Base-by-base conservation (phyloP, 768 basidiomycete genomes). In the Boletales sp. region DNA sequence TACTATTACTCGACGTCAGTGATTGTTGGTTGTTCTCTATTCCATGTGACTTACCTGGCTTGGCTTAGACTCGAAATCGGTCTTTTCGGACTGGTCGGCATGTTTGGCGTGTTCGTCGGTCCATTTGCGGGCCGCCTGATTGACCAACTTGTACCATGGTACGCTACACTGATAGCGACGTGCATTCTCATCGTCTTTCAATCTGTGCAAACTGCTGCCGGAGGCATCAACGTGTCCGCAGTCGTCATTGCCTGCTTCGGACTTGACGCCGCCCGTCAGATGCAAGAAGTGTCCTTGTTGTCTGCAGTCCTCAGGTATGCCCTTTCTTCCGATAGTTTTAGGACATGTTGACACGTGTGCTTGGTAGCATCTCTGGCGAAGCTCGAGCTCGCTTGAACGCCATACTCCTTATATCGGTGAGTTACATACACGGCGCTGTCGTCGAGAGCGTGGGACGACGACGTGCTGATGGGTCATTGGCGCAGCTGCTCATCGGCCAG, bases 321-420 rank as follows among this genome's bases (percentile, higher is more conserved):
- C 1, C 21, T 37, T 29, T 3, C 17, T 64, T 42, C 30, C 45
- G 8, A 24, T 47, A 35, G n/a, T 27, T 32, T 17, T 15, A n/a
- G 31, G 36, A 31, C 30, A 52, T 53, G 50, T 41, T 50, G 43
- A 34, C 54, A 52, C 40, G 31, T 30, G 45, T 17, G 24, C 34
- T 8, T 31, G 17, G 42, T 24, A 68, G 68, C 24, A 70, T 74
- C 32, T 66, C 67, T 32, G 45, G 72, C 52, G 59, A 70, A 37
- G 86, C 87, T 3, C 70, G 85, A 42, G 78, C 90, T 6, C 77
- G 90, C 30, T 58, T 94, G 12, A 92, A 93, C 55, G 89, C 90
- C 1, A 76, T 90, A 39, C 74, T 83, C 40, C 78, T 93, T 40
- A 72, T 92, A 45, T 81, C 83, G 2, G 86, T 85, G 60, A 53